Evolutionary conservation across 2,329 filamentous ascomycete species (phyloP).

Genomic region (Monosporascus ibericus): DNA sequence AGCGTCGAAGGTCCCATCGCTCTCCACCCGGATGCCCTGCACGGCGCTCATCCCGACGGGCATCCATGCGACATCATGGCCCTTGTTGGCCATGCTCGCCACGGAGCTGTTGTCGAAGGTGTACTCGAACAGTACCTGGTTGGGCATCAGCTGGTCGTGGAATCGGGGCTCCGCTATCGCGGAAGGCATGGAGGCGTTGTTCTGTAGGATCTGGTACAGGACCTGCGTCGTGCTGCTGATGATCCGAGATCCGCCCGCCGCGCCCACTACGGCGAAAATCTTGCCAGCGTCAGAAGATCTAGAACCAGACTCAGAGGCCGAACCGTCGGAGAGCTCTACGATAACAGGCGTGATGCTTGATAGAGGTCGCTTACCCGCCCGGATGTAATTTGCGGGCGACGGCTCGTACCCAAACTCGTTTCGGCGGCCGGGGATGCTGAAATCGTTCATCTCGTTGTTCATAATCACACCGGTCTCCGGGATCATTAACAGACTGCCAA

Average conservation of each 20-base stretch:
- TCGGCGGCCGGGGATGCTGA: conserved; percentile 69
- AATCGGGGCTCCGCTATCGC: conserved; percentile 63
- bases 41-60: conserved; percentile 59
- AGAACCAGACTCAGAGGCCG: background rate
- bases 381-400: conserved; percentile 73
- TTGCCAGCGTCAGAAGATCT: conserved; percentile 36
- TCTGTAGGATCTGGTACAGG: conserved; percentile 66
- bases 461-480: conserved; percentile 79
- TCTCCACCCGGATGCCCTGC: conserved; percentile 58
- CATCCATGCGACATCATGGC: conserved; percentile 69
- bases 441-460: conserved; percentile 70
- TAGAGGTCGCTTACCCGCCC: conserved; percentile 73
- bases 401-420: conserved; percentile 87
- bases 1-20: conserved; percentile 69
- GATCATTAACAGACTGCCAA: conserved; percentile 73
- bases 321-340: conserved; percentile 46
- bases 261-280: conserved; percentile 65
- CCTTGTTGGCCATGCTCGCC: conserved; percentile 54
- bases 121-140: conserved; percentile 61
- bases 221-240: conserved; percentile 73
- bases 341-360: conserved; percentile 79
- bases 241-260: conserved; percentile 77
- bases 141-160: conserved; percentile 78
- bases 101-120: conserved; percentile 60
- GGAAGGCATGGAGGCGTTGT: conserved; percentile 48